Evolutionary conservation across 2,329 filamentous ascomycete genomes (phyloP), one percentile per base, ranked within the genome.

Genomic region (Phaeophleospora eucalypticola): DNA sequence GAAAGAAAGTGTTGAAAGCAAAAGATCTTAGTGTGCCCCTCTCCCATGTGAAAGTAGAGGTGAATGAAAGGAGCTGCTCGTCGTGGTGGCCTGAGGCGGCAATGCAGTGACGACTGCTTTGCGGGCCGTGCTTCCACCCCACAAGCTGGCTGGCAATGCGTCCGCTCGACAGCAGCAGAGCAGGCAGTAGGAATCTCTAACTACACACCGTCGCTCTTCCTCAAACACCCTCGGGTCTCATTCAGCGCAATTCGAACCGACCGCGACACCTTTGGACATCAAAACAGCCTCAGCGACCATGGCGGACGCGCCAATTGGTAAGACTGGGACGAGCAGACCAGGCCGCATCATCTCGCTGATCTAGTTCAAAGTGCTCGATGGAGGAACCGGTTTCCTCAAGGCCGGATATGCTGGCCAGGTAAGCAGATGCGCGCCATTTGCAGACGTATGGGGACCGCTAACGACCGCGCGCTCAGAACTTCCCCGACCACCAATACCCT

Each of bases 301-400:
- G 72, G 69, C 72, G 51, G 71, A 75, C 58, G 69, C 68, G 58
- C 72, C 72, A 58, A 75, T 75, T 63, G 72, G 72, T 75, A 70
- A 52, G 62, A n/a, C 40, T 42, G 14, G 16, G 24, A 29, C 41
- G 21, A 16, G 17, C 32, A 40, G 41, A 34, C 44, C 44, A 24
- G 40, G 33, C 39, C 41, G 37, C 45, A 42, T 50, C 38, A 52
- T 42, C 24, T 36, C 27, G 39, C 51, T 58, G 48, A 57, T 49
- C 41, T 35, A 43, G 34, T 44, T 40, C 27, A 44, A 68, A 97
- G 93, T 98, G 69, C 91, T 98, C 80, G 93, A 98, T 79, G 93
- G 93, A 80, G 93, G 93, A 73, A 98, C 93, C 68, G 93, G 93
- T 73, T 98, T 98, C 80, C 86, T 98, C 72, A 98, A 98, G 76